Conservation (phyloP, 345 rosid genomes). For the Psidium friedrichsthalianum region DNA sequence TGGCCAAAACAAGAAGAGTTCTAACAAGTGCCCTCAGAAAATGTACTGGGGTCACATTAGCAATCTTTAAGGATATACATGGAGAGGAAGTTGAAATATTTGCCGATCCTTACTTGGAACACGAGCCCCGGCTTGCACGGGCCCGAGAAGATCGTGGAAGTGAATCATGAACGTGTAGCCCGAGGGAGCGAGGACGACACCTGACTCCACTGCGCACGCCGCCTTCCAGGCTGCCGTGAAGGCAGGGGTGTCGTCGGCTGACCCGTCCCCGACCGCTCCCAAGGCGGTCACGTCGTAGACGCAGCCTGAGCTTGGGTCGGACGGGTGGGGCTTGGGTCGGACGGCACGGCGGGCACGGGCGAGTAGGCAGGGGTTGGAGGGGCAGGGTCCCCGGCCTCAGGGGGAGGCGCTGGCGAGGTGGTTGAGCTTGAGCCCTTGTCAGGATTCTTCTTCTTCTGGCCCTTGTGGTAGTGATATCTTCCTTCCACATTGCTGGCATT, state of each 20-base stretch:
- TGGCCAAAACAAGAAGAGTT: not conserved
- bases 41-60: not conserved
- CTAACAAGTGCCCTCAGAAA: not conserved
- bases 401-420: constrained; percentile 11
- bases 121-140: constrained; percentile 86
- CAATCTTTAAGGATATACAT: not conserved
- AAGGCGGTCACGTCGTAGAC: constrained; percentile 57
- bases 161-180: constrained; percentile 62
- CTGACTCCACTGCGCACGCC: constrained; percentile 72
- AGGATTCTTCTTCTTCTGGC: constrained; percentile 14
- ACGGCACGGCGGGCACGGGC: constrained; percentile 24
- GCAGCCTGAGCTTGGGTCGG: constrained; percentile 21
- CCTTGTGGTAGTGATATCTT: constrained; percentile 65
- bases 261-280: constrained; percentile 87
- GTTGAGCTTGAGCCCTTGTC: constrained; percentile 2
- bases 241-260: constrained; percentile 69
- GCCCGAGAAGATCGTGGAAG: constrained; percentile 86
- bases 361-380: constrained; percentile 12
- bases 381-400: not conserved
- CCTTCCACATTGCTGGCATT: constrained; percentile 39
- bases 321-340: constrained; percentile 53
- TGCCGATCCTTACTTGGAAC: constrained; percentile 38
- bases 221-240: constrained; percentile 82
- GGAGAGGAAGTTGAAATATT: not conserved
- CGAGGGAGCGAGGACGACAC: constrained; percentile 48